Base-by-base conservation (phyloP, 225 moss, liverwort and hornwort species). In the Lunularia cruciata region DNA sequence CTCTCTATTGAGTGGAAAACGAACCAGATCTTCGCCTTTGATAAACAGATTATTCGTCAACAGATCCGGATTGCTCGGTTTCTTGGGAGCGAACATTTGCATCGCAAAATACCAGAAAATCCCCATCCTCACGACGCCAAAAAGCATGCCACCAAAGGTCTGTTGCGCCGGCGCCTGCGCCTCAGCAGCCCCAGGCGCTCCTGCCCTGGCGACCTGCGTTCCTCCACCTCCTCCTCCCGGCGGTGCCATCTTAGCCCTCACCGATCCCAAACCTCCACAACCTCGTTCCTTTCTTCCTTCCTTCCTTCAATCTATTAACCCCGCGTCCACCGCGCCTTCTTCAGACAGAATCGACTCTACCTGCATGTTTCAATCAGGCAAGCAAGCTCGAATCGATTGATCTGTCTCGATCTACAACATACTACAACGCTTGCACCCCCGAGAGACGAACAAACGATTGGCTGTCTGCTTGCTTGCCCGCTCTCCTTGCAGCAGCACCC, bases 81-180 rank as follows among this genome's bases (percentile, higher is more conserved):
- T 95, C 83, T 90, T 95, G 28, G 85, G 73, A 35, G 88, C 83
- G 67, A 95, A 90, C 61, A 88, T 74, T 77, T 95, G 95, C 95
- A 92, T 92, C 9, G 80, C 84, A 55, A 95, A 84, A 61, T 95
- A 95, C 88, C 86, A 95, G 72, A 95, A 90, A 63, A 95, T 63
- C 25, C 88, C 95, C 95, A 91, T 86, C 47, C 95, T 84, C 47
- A 92, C 72, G 32, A 95, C 72, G 53, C 92, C 89, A 67, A 76
- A 84, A 57, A 95, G 33, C 53, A 82, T 81, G 64, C 73, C 79
- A 12, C 73, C 77, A 60, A 83, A 73, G 36, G 68, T 70, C 73
- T 82, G 84, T 72, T 84, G 91, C 30, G 84, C 76, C 72, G 77
- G 77, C 31, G 73, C 78, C 55, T 77, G 89, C 38, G 55, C 71